These are phyloP conservation scores for Taphrina deformans DNA, from an alignment of 1,139 yeast species.

Conservation along the genomic window DNA sequence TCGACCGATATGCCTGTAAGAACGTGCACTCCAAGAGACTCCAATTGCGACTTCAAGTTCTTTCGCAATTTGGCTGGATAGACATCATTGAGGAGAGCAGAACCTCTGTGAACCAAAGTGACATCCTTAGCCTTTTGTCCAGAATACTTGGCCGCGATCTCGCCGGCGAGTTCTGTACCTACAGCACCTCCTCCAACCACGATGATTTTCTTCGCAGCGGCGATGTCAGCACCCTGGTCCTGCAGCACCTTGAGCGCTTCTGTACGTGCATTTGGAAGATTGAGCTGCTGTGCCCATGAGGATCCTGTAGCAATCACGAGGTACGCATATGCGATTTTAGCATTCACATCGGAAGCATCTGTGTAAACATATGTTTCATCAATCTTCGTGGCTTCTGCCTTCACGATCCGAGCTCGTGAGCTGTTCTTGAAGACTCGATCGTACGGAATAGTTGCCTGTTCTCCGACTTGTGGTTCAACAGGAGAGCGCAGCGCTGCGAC, in stretches of 20 bases:
- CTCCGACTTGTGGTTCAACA: background rate
- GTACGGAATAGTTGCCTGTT: constrained; percentile 24
- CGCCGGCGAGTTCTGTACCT: constrained; percentile 32
- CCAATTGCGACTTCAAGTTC: constrained; percentile 13
- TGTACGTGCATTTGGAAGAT: constrained; percentile 17
- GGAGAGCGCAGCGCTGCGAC: constrained; percentile 23
- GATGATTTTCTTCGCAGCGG: constrained; percentile 12
- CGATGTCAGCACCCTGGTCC: constrained; percentile 1
- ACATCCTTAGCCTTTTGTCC: constrained; percentile 6
- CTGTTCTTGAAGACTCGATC: constrained; percentile 6
- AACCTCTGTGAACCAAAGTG: constrained; percentile 19
- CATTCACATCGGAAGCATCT: background rate
- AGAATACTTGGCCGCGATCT: constrained; percentile 4
- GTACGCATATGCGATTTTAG: background rate
- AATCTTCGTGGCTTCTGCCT: constrained; percentile 11
- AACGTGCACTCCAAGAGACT: constrained; percentile 12
- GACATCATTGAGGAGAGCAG: constrained; percentile 5
- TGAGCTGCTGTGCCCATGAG: constrained; percentile 16
- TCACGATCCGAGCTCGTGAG: background rate
- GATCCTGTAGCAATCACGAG: constrained; percentile 29
- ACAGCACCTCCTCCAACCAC: constrained; percentile 33
- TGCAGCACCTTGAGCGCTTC: constrained; percentile 20
- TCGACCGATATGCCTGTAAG: background rate
- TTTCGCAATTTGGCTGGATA: constrained; percentile 27
- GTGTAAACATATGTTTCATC: constrained; percentile 2